phyloP scores from a whole-genome alignment of 1,284 basidiomycete genomes.

The Flammula alnicola region DNA sequence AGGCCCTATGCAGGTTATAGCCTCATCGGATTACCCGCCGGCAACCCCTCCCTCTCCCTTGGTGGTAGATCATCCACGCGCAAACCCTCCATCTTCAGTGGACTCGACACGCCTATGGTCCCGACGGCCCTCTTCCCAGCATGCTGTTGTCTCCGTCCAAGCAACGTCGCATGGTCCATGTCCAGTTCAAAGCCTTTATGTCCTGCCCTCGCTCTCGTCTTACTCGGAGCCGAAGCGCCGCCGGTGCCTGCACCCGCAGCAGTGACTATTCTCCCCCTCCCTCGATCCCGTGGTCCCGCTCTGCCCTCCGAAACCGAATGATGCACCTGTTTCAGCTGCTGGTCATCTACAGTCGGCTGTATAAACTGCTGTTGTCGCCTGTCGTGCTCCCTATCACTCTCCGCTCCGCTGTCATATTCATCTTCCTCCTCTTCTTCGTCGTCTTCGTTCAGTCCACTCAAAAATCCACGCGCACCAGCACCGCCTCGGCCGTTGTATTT shows the following conservation, averaged over 20 bases:
- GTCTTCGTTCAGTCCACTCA: constrained; percentile 91
- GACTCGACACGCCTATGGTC: constrained; percentile 24
- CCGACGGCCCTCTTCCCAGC: no score
- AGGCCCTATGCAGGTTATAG: constrained; percentile 16
- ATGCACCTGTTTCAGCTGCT: constrained; percentile 8
- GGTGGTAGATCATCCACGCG: constrained; percentile 30
- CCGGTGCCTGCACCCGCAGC: constrained; percentile 21
- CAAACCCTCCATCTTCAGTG: constrained; percentile 38
- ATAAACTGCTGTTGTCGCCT: background rate
- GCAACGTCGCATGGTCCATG: constrained; percentile 81
- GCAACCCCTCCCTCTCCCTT: constrained; percentile 24
- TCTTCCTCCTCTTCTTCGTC: constrained; percentile 59
- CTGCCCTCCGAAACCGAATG: constrained; percentile 58
- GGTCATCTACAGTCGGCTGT: constrained; percentile 19
- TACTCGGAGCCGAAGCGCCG: constrained; percentile 25
- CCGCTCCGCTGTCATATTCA: constrained; percentile 44
- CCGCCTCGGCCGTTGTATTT: constrained; percentile 81
- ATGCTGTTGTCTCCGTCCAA: constrained; percentile 79
- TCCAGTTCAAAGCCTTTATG: constrained; percentile 76
- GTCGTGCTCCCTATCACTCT: constrained; percentile 45
- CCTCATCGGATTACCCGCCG: constrained; percentile 46
- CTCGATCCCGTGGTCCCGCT: constrained; percentile 76
- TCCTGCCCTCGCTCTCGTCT: constrained; percentile 27
- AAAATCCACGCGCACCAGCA: constrained; percentile 80
- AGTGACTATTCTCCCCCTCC: constrained; percentile 25